Percentiles rank a stretch among this genome's conserved stretches.
These are phyloP conservation scores for Dillenia turbinata DNA, from an alignment of 164 flowering plant genomes.

Conservation along the genomic window DNA sequence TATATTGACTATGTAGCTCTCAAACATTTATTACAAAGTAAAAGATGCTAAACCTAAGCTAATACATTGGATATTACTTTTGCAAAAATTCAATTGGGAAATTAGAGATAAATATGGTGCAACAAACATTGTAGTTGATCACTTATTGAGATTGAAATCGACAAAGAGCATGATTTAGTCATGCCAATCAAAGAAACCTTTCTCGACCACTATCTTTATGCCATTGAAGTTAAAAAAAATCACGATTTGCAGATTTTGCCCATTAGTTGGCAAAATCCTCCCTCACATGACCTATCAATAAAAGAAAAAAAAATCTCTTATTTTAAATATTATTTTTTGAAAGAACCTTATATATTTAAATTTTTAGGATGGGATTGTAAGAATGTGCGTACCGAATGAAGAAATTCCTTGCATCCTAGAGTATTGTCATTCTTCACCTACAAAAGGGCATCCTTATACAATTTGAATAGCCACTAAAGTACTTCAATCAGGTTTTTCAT, in stretches of 20 bases:
- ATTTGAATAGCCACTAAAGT: background rate
- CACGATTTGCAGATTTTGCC: constrained; percentile 1
- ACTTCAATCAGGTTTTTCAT: background rate
- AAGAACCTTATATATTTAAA: background rate
- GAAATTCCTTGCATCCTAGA: background rate
- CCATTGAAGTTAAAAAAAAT: no score
- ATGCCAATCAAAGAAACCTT: no score
- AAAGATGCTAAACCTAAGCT: no score
- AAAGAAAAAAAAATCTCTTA: background rate
- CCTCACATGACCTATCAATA: background rate
- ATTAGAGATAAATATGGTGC: no score
- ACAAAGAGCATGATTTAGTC: no score
- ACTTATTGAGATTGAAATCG: no score
- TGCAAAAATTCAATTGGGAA: no score
- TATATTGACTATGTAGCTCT: no score
- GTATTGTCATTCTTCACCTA: background rate
- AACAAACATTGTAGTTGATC: no score
- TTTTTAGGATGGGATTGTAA: background rate
- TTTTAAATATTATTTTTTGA: background rate
- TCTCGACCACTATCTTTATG: no score
- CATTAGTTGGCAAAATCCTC: background rate
- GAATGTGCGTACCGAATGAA: background rate
- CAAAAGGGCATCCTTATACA: background rate
- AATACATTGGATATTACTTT: no score
- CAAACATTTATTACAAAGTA: no score